Conservation (phyloP, 2,329 filamentous ascomycete species). For the Calonectria hawksworthii region DNA sequence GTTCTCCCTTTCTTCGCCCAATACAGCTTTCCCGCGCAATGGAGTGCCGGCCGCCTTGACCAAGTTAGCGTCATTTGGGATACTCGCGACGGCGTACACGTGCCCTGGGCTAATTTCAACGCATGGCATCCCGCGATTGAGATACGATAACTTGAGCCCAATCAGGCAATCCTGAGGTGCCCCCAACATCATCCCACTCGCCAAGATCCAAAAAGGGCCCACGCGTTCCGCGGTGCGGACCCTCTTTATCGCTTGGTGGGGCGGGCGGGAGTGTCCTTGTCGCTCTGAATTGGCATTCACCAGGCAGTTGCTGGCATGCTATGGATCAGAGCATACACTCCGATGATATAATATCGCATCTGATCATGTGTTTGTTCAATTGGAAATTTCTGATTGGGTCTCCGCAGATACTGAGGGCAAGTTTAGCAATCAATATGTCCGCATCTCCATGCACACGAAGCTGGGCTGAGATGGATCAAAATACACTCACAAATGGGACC, state of each 20-base stretch:
- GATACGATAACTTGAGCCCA: not conserved
- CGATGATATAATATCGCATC: not conserved
- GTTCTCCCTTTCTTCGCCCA: not conserved
- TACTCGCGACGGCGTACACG: not conserved
- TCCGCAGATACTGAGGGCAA: not conserved
- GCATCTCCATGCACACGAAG: not conserved
- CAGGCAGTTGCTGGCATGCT: not conserved
- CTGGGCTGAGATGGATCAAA: not conserved
- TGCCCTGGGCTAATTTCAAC: not conserved
- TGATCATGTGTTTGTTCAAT: not conserved
- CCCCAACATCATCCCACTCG: not conserved
- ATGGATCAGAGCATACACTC: not conserved
- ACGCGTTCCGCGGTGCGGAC: not conserved
- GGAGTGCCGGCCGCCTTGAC: not conserved
- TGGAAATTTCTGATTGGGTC: not conserved
- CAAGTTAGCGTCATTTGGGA: not conserved
- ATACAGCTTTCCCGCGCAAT: not conserved
- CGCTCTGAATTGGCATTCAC: not conserved
- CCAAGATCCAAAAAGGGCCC: not conserved
- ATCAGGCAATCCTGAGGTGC: not conserved
- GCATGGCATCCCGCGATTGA: not conserved
- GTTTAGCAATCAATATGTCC: not conserved
- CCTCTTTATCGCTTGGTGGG: not conserved
- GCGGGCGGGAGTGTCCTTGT: not conserved
- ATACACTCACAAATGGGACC: not conserved